phyloP scores from a whole-genome alignment of 2,329 filamentous ascomycete species.

The Trichoderma oligosporum region DNA sequence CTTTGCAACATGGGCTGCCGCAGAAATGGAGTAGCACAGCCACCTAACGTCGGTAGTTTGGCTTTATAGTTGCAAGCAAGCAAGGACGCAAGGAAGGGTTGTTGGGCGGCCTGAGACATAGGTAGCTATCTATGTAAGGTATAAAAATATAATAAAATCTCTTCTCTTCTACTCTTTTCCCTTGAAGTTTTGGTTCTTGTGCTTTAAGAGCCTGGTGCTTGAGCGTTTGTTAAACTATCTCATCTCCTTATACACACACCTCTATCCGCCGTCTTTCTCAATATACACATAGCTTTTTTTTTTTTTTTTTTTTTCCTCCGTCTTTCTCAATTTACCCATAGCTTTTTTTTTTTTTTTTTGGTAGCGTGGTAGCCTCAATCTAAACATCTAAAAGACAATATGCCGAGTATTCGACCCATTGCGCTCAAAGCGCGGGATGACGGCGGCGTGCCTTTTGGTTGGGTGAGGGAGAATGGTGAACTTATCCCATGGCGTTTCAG shows the following conservation, averaged over 20 bases:
- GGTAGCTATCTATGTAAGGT: too few species aligned
- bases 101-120: not conserved
- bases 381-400: too few species aligned
- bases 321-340: too few species aligned
- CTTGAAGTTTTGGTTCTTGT: not conserved
- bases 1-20: not conserved
- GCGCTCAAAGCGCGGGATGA: not conserved
- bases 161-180: not conserved
- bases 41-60: not conserved
- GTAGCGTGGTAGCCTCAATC: too few species aligned
- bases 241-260: too few species aligned
- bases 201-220: not conserved
- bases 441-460: conserved; percentile 1
- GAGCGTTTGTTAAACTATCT: not conserved
- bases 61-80: not conserved
- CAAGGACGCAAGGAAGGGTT: not conserved
- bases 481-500: conserved; percentile 31
- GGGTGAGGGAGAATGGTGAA: conserved; percentile 1
- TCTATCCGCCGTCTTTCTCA: not conserved
- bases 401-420: not conserved
- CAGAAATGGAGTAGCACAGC: not conserved
- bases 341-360: too few species aligned
- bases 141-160: too few species aligned
- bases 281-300: too few species aligned
- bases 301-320: not conserved